Base-by-base conservation (phyloP, 495 filamentous ascomycete genomes). In the Hypoxylon rickii region DNA sequence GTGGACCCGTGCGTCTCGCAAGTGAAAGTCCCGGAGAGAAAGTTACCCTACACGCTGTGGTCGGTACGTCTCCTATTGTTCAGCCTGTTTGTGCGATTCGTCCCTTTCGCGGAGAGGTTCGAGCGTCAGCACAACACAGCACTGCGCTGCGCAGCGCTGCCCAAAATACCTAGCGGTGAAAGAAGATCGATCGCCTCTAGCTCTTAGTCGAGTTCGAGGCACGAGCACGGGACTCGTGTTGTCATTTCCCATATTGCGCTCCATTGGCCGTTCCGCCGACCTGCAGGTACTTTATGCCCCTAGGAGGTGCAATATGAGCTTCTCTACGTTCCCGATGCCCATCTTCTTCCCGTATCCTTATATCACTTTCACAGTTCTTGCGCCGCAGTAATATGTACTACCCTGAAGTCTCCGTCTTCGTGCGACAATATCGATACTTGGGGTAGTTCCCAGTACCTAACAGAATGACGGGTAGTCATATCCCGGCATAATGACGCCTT, bases 51-150 rank as follows among this genome's bases (percentile, higher is more conserved):
- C 17, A 51, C 51, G 32, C 47, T 58, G 18, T 55, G 52, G 46
- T 64, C 63, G 63, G 66, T 69, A 66, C 58, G 66, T 66, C 49
- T 37, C 42, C 56, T 57, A 24, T 56, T 53, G 24, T 66, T 66
- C 56, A 61, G 63, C 57, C 63, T 66, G 60, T 66, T 66, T 68
- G 19, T 42, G 46, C 60, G 42, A 53, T 59, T 53, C 33, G 54
- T 55, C 52, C 29, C 52, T 45, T 61, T 58, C 51, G 61, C 58
- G 41, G 46, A 52, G 37, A 51, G n/a, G n/a, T 22, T 33, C 50
- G 41, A 41, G 34, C 21, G 33, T 43, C 37, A 44, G 21, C 37
- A 15, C 10, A 4, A 4, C 4, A 29, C 24, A 29, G 4, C 24
- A 29, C 32, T 21, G 43, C 46, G 15, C 51, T 48, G 48, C 43